A percentile compares a stretch with the other conserved stretches of the same genome.
Evolutionary conservation across 2,329 filamentous ascomycete genomes (phyloP).

Genomic region (Chaetomiaceae sp.): DNA sequence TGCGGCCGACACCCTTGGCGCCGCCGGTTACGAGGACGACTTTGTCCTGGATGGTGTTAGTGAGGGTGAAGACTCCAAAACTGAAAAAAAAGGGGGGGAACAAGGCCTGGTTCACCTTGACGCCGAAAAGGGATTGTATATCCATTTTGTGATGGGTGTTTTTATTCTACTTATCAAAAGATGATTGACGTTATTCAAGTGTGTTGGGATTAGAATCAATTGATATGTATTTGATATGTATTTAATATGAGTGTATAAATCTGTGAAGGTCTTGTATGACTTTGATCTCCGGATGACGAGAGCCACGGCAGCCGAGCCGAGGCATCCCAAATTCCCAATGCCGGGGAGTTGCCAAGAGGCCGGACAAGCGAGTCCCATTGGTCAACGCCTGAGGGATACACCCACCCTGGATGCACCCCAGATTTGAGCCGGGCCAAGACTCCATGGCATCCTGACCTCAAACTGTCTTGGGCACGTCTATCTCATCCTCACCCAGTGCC

Average conservation of each 20-base stretch:
- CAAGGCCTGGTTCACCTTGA: conserved; percentile 46
- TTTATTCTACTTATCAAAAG: not conserved
- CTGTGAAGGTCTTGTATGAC: not conserved
- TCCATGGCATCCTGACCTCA: too few relatives aligned
- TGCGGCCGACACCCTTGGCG: conserved; percentile 60
- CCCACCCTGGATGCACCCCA: too few relatives aligned
- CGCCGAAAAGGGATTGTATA: conserved; percentile 50
- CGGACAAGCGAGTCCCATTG: too few relatives aligned
- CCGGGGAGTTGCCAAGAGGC: not conserved
- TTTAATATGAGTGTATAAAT: not conserved
- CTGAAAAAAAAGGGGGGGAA: too few relatives aligned
- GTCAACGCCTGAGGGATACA: too few relatives aligned
- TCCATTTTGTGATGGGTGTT: conserved; percentile 51
- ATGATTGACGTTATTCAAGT: too few relatives aligned
- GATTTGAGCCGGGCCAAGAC: too few relatives aligned
- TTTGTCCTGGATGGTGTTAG: conserved; percentile 42
- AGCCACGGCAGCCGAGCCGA: conserved; percentile 10
- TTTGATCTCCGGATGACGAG: not conserved
- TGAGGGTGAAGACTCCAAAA: too few relatives aligned
- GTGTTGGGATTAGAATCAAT: too few relatives aligned
- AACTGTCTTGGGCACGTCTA: too few relatives aligned
- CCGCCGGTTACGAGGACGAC: conserved; percentile 56
- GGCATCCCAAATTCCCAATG: conserved; percentile 1
- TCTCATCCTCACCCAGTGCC: too few relatives aligned
- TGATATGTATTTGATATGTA: not conserved